Base-by-base conservation (phyloP, 345 rosid genomes). In the Arabis hirsuta region DNA sequence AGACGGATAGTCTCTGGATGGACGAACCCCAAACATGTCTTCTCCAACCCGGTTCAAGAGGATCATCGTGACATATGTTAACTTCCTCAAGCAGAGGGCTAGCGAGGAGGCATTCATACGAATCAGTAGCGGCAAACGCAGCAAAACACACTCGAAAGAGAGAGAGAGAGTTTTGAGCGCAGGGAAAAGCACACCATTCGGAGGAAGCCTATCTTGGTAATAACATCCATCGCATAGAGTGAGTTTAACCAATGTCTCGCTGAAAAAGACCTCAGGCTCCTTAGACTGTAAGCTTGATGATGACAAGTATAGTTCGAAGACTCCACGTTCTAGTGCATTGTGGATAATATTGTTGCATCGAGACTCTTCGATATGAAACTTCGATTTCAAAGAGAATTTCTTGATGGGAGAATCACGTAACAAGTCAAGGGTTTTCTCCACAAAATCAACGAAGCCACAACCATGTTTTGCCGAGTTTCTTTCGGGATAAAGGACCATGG, bases 71-170 rank as follows among this genome's bases (percentile, higher is more conserved):
- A 14, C 53, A 10, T n/a, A 62, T 62, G 67, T 46, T 45, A 2
- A 16, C 8, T 19, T 63, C 55, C 24, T 63, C 68, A 63, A 63
- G 55, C 51, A 63, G 0, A 63, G 55, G 55, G 43, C 54, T 52
- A 24, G 31, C 5, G 3, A 45, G 9, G 7, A 52, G 55, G 14
- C 14, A 4, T 0, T 12, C 55, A 31, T 0, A 6, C 29, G 31
- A 0, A 2, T 46, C 55, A 14, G 7, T 0, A 38, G 9, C 0
- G 9, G 2, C 54, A 62, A 9, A 1, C 5, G 0, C 39, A 10
- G 0, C 1, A 42, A 20, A 58, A 7, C 2, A 7, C 12, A 10
- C 42, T n/a, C 1, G 9, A n/a, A 10, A 10, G 7, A 63, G 11
- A 11, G 16, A 11, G 16, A 63, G 11, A 63, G 19, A 9, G 27